Conservation (phyloP, 2,329 filamentous ascomycete species). For the Fusarium chuoi region DNA sequence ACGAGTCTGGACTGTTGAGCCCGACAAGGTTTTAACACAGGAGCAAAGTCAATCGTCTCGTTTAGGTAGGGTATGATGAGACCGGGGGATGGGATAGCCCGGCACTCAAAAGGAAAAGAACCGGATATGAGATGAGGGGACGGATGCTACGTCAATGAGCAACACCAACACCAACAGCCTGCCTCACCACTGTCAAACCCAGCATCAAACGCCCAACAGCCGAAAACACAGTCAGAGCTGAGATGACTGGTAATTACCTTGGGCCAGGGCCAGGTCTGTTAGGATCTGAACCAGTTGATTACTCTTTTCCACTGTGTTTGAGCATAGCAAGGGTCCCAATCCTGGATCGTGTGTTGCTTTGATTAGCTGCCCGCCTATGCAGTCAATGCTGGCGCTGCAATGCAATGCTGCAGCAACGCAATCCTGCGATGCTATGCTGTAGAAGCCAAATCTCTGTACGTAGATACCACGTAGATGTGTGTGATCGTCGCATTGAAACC, state of each 20-base stretch:
- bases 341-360: constrained; percentile 22
- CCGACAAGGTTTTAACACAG: constrained; percentile 23
- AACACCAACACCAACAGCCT: constrained; percentile 3
- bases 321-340: constrained; percentile 29
- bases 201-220: constrained; percentile 1
- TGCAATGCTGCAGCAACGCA: not conserved
- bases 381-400: constrained; percentile 2
- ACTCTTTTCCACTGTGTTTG: constrained; percentile 41
- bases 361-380: constrained; percentile 17
- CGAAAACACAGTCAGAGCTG: not conserved
- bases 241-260: constrained; percentile 28
- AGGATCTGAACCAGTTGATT: constrained; percentile 18
- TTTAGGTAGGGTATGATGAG: constrained; percentile 4
- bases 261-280: constrained; percentile 12
- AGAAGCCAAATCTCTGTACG: not conserved
- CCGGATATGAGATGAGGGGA: not conserved
- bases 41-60: constrained; percentile 21
- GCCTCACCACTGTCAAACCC: constrained; percentile 4
- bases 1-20: constrained; percentile 4
- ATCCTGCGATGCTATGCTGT: not conserved
- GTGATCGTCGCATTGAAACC: constrained; percentile 21
- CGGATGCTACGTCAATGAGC: not conserved
- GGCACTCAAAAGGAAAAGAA: constrained; percentile 4
- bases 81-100: constrained; percentile 14
- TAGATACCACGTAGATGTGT: not conserved